These are phyloP conservation scores for Ilex asprella DNA, from an alignment of 257 asterid species.

Conservation along the genomic window DNA sequence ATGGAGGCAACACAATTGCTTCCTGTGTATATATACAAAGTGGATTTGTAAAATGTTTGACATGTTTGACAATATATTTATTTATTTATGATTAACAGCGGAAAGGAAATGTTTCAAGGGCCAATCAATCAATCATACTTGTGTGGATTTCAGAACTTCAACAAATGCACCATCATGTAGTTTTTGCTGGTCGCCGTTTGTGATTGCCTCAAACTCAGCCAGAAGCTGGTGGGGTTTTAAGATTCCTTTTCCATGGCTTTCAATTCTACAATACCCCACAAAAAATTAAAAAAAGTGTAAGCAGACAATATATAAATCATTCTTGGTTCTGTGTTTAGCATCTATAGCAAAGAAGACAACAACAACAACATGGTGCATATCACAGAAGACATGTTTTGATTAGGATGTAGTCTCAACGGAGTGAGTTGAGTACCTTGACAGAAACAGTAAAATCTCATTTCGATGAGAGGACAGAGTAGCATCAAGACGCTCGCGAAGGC, in stretches of 20 bases:
- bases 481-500: conserved; percentile 88
- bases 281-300: not conserved
- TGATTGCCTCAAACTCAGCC: conserved; percentile 66
- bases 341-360: too few relatives aligned
- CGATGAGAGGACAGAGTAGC: conserved; percentile 82
- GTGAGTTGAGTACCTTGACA: conserved; percentile 39
- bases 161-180: conserved; percentile 66
- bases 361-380: too few relatives aligned
- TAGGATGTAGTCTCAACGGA: too few relatives aligned
- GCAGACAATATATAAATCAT: too few relatives aligned
- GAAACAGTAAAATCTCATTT: conserved; percentile 56
- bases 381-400: too few relatives aligned
- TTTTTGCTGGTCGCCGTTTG: conserved; percentile 38
- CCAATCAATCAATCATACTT: conserved; percentile 28
- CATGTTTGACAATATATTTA: too few relatives aligned
- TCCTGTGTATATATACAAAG: conserved; percentile 31
- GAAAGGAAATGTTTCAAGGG: not conserved
- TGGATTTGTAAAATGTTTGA: too few relatives aligned
- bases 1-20: conserved; percentile 81
- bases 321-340: too few relatives aligned
- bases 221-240: conserved; percentile 78
- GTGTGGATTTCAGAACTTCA: conserved; percentile 69
- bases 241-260: conserved; percentile 82
- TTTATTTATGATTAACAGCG: not conserved
- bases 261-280: conserved; percentile 42